These are phyloP conservation scores for Ophiocytium majus DNA, from an alignment of 352 stramenopile genomes.

Conservation along the genomic window DNA sequence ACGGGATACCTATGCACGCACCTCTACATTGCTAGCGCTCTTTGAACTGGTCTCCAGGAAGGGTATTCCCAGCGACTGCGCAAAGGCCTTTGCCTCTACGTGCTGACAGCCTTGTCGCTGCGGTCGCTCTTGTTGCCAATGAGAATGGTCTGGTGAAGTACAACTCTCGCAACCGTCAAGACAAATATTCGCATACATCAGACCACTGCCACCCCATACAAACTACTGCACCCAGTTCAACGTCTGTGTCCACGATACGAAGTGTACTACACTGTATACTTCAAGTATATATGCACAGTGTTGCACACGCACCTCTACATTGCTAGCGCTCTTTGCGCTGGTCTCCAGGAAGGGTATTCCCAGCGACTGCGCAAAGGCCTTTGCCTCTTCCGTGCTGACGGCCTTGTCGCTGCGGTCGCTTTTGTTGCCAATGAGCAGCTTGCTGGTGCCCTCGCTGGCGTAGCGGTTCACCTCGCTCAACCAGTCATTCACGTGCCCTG, in stretches of 20 bases:
- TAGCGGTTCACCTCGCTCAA: conserved; percentile 85
- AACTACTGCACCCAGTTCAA: too few relatives aligned
- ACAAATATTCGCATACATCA: too few relatives aligned
- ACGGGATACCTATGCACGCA: too few relatives aligned
- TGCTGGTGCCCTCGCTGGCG: conserved; percentile 89
- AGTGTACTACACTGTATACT: too few relatives aligned
- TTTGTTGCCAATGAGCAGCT: conserved; percentile 96
- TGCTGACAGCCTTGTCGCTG: too few relatives aligned
- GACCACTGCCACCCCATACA: too few relatives aligned
- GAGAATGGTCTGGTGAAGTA: too few relatives aligned
- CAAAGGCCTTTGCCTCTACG: conserved; percentile 86
- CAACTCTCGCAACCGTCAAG: too few relatives aligned
- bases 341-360: conserved; percentile 96
- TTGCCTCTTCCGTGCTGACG: conserved; percentile 85
- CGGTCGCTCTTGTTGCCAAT: too few relatives aligned
- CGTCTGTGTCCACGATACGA: too few relatives aligned
- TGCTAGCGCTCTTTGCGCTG: conserved; percentile 92
- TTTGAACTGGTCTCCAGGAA: conserved; percentile 97
- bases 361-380: conserved; percentile 90
- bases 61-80: conserved; percentile 89
- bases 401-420: conserved; percentile 91
- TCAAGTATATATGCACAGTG: too few relatives aligned
- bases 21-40: conserved; percentile 95
- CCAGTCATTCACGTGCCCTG: conserved; percentile 97
- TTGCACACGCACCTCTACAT: conserved; percentile 86